Evolutionary conservation across 2,329 filamentous ascomycete species (phyloP).

Genomic region (Alternaria triticina): DNA sequence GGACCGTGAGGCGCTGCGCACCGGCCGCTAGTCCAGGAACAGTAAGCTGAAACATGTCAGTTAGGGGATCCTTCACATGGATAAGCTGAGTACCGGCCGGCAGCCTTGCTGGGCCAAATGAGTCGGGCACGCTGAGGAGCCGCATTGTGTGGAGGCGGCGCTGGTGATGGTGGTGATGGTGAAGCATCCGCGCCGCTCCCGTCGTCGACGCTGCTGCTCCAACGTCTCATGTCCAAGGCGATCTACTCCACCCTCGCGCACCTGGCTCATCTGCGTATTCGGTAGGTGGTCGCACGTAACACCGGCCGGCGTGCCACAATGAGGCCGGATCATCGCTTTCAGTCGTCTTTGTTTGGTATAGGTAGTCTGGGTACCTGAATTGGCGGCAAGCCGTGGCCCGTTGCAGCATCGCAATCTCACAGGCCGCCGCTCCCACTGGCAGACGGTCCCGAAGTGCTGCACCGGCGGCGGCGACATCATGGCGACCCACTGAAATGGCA

Average conservation of each 20-base stretch:
- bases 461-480: background rate
- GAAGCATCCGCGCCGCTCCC: slow-evolving; percentile 12
- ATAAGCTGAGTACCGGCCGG: slow-evolving; percentile 13
- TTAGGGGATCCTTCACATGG: slow-evolving; percentile 27
- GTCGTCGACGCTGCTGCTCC: background rate
- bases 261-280: slow-evolving; percentile 3
- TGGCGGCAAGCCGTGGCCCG: slow-evolving; percentile 5
- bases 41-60: slow-evolving; percentile 41
- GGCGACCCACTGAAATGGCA: slow-evolving; percentile 2
- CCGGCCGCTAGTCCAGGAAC: slow-evolving; percentile 31
- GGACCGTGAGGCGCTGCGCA: slow-evolving; percentile 19
- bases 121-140: background rate
- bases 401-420: slow-evolving; percentile 11
- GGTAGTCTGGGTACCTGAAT: background rate
- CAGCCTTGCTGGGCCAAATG: slow-evolving; percentile 6
- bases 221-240: background rate
- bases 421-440: background rate
- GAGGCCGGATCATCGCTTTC: slow-evolving; percentile 7
- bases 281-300: slow-evolving; percentile 4
- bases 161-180: background rate
- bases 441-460: background rate
- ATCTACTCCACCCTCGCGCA: slow-evolving; percentile 11
- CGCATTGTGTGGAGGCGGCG: slow-evolving; percentile 2
- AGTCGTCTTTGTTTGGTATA: slow-evolving; percentile 1
- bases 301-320: slow-evolving; percentile 5